Conservation (phyloP, 2,329 filamentous ascomycete genomes). For the Exutisphaerella laricina region DNA sequence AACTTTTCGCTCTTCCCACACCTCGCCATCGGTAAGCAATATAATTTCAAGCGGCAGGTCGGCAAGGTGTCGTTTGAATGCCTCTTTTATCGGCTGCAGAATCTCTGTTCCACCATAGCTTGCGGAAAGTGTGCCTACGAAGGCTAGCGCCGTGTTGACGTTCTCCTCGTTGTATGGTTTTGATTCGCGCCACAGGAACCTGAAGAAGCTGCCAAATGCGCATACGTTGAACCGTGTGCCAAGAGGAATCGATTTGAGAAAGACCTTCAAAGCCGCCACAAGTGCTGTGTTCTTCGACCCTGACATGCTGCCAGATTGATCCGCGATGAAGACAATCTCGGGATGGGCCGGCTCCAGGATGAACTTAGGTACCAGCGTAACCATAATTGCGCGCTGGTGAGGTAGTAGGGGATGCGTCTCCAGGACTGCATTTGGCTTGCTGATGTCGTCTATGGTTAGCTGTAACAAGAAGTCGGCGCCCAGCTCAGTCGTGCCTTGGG, state of each 20-base stretch:
- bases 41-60: conserved; percentile 50
- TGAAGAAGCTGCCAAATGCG: conserved; percentile 53
- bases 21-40: conserved; percentile 53
- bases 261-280: conserved; percentile 53
- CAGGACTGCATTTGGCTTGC: conserved; percentile 58
- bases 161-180: conserved; percentile 43
- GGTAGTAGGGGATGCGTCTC: conserved; percentile 59
- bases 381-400: conserved; percentile 62
- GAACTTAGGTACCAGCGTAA: conserved; percentile 65
- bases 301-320: conserved; percentile 64
- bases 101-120: conserved; percentile 53
- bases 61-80: conserved; percentile 43
- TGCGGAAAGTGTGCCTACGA: conserved; percentile 41
- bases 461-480: conserved; percentile 63
- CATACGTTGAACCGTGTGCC: conserved; percentile 65
- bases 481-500: conserved; percentile 49
- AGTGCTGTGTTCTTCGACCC: conserved; percentile 49
- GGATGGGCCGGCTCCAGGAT: conserved; percentile 50
- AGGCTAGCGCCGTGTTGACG: conserved; percentile 40
- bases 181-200: conserved; percentile 47
- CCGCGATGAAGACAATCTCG: conserved; percentile 68
- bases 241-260: conserved; percentile 60
- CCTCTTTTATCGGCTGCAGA: conserved; percentile 42
- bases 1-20: conserved; percentile 45
- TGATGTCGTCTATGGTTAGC: conserved; percentile 55